Percentiles rank a stretch among this genome's conserved stretches.
phyloP scores from a whole-genome alignment of 345 rosid species.

The Citropsis articulata region DNA sequence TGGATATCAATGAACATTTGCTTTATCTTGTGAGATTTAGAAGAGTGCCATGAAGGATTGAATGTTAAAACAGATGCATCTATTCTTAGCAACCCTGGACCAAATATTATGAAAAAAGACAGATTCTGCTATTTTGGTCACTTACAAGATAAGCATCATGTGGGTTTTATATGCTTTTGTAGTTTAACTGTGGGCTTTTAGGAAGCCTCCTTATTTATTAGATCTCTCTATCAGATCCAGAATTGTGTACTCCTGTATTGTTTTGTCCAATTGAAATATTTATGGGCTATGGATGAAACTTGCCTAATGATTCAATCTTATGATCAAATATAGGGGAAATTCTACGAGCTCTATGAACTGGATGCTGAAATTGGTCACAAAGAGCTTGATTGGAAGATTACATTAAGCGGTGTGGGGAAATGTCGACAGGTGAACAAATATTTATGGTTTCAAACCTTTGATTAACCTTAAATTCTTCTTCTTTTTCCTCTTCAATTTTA shows the following conservation, averaged over 20 bases:
- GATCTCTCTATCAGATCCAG: background rate
- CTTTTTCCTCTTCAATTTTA: background rate
- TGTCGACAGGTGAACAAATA: conserved; percentile 79
- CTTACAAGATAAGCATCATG: background rate
- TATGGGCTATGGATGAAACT: conserved; percentile 5
- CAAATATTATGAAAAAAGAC: background rate
- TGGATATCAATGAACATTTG: background rate
- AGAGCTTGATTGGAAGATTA: conserved; percentile 96
- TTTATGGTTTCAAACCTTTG: background rate
- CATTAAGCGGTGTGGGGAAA: conserved; percentile 88
- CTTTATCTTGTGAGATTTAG: background rate
- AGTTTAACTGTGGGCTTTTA: background rate
- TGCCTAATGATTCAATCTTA: conserved; percentile 14
- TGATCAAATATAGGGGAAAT: conserved; percentile 64
- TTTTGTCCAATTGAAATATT: background rate
- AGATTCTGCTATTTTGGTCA: background rate
- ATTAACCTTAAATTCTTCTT: background rate
- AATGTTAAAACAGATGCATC: conserved; percentile 2
- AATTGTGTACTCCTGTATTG: background rate
- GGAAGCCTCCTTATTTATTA: background rate
- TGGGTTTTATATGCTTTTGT: conserved; percentile 1
- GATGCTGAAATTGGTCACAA: conserved; percentile 97
- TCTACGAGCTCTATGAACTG: conserved; percentile 91
- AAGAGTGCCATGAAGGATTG: background rate
- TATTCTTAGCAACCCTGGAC: background rate